A percentile compares a stretch with the other conserved stretches of the same genome.
phyloP scores from a whole-genome alignment of 768 basidiomycete species.

The Sistotremastrum suecicum region DNA sequence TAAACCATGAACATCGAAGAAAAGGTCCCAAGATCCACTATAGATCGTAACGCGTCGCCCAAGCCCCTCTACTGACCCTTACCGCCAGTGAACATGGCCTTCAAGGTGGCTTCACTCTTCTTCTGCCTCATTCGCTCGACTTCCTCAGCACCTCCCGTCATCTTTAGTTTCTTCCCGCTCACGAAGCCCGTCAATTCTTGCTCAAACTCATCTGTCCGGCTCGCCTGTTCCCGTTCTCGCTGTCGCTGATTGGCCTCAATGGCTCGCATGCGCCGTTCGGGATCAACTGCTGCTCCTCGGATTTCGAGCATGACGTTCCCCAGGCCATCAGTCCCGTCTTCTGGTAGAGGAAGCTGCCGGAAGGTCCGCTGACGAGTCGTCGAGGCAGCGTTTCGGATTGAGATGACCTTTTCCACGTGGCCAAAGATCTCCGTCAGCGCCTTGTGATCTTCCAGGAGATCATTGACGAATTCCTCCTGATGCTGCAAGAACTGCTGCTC shows the following conservation, averaged over 20 bases:
- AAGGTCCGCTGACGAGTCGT: constrained; percentile 16
- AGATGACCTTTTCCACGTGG: constrained; percentile 83
- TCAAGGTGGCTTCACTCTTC: constrained; percentile 71
- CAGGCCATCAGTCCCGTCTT: constrained; percentile 54
- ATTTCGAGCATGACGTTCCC: constrained; percentile 86
- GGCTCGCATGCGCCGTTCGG: constrained; percentile 75
- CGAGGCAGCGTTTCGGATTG: constrained; percentile 37
- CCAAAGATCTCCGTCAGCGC: constrained; percentile 78
- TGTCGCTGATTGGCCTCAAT: constrained; percentile 81
- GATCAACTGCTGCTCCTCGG: constrained; percentile 66
- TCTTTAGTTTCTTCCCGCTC: constrained; percentile 71
- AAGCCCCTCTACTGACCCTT: too few relatives aligned
- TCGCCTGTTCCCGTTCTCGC: constrained; percentile 61
- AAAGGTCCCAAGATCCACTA: too few relatives aligned
- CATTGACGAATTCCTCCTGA: constrained; percentile 81
- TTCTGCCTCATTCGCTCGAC: constrained; percentile 76
- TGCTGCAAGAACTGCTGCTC: constrained; percentile 91
- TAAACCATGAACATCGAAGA: too few relatives aligned
- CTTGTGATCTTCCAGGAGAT: constrained; percentile 85
- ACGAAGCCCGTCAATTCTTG: constrained; percentile 81
- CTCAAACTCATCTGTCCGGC: constrained; percentile 69
- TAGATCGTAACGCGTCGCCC: too few relatives aligned
- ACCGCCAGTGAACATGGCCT: constrained; percentile 64
- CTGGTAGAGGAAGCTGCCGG: constrained; percentile 43
- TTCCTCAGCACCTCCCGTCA: constrained; percentile 94